Evolutionary conservation across 2,329 filamentous ascomycete species (phyloP).

Genomic region (Albifimbria verrucaria): DNA sequence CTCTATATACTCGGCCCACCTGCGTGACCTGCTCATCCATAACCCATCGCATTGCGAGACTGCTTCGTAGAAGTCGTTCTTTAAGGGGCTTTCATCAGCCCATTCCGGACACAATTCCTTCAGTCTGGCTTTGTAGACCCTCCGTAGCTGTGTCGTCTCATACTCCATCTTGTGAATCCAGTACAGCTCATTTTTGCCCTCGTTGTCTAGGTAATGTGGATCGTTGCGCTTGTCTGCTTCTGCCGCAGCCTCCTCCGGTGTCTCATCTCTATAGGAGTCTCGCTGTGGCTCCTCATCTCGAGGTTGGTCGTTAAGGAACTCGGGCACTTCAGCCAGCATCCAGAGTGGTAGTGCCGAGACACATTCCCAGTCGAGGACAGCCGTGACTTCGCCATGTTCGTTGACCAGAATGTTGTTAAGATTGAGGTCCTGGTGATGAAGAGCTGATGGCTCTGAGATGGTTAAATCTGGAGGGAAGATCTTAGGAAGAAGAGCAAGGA

Average conservation of each 20-base stretch:
- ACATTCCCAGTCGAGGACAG: conserved; percentile 40
- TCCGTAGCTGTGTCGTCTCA: conserved; percentile 33
- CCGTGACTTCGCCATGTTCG: conserved; percentile 29
- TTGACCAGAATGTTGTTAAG: conserved; percentile 38
- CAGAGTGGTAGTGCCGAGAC: conserved; percentile 37
- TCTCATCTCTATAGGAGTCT: conserved; percentile 25
- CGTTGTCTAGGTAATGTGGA: conserved; percentile 28
- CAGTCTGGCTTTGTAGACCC: conserved; percentile 27
- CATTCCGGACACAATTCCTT: conserved; percentile 26
- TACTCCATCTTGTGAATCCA: conserved; percentile 37
- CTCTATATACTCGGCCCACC: conserved; percentile 9
- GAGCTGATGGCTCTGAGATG: conserved; percentile 24
- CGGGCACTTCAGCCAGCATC: conserved; percentile 28
- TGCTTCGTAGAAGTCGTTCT: conserved; percentile 27
- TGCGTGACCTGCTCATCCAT: conserved; percentile 4
- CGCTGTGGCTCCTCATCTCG: conserved; percentile 28
- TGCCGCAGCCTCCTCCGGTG: conserved; percentile 6
- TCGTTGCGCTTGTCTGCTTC: not conserved
- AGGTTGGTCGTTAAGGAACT: conserved; percentile 25
- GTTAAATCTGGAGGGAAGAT: conserved; percentile 24
- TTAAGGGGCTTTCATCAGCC: conserved; percentile 22
- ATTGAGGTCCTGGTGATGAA: conserved; percentile 34
- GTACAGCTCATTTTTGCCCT: conserved; percentile 35
- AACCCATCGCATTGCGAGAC: conserved; percentile 7
- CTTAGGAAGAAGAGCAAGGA: conserved; percentile 25